These are phyloP conservation scores for Stephania yunnanensis DNA, from an alignment of 164 flowering plant species.

Conservation along the genomic window DNA sequence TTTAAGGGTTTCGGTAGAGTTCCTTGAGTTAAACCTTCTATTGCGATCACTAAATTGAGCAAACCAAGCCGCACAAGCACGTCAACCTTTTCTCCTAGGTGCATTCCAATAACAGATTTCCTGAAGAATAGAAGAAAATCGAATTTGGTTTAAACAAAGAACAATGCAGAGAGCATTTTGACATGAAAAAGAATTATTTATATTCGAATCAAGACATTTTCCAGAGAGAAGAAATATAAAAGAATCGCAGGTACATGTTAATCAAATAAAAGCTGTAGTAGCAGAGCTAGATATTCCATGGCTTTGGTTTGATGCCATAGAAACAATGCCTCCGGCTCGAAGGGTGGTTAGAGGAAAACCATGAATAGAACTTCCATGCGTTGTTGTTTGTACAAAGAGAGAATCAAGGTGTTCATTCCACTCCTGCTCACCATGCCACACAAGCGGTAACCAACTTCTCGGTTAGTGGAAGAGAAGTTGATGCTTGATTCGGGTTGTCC, in stretches of 20 bases:
- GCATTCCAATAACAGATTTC: constrained; percentile 51
- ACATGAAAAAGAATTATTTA: background rate
- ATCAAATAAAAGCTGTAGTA: constrained; percentile 24
- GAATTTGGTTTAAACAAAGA: background rate
- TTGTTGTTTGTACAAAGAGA: constrained; percentile 25
- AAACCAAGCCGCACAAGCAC: constrained; percentile 74
- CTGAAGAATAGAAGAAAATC: constrained; percentile 22
- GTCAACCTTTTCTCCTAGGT: constrained; percentile 74
- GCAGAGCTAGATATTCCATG: constrained; percentile 14
- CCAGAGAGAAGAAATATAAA: background rate
- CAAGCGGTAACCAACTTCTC: constrained; percentile 57
- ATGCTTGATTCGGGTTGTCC: constrained; percentile 57
- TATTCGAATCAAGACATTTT: background rate
- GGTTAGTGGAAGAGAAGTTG: constrained; percentile 50
- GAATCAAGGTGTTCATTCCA: constrained; percentile 60
- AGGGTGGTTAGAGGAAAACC: constrained; percentile 49
- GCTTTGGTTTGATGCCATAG: constrained; percentile 23
- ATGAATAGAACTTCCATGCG: constrained; percentile 26
- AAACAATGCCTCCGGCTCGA: constrained; percentile 63
- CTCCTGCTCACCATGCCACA: constrained; percentile 43
- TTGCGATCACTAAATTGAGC: constrained; percentile 55
- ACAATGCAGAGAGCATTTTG: background rate
- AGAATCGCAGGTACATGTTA: too few species aligned
- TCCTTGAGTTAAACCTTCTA: constrained; percentile 62
- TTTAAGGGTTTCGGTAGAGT: constrained; percentile 76